Percentiles rank a stretch among this genome's conserved stretches.
Evolutionary conservation across 1,139 yeast genomes (phyloP).

Genomic region (Debaryomyces nepalensis): DNA sequence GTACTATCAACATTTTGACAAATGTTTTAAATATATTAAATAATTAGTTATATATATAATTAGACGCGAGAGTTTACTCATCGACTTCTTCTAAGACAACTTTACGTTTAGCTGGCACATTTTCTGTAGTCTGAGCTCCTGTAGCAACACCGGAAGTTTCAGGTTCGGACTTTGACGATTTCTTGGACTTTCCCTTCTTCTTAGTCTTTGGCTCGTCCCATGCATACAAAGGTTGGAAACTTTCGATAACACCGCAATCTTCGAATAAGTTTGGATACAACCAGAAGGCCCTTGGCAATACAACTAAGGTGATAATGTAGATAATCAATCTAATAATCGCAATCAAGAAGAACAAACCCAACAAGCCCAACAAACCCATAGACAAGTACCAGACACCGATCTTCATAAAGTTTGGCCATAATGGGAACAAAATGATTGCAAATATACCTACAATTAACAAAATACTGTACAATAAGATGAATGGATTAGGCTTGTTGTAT

Average conservation of each 20-base stretch:
- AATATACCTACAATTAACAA: constrained; percentile 71
- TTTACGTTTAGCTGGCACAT: constrained; percentile 29
- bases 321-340: constrained; percentile 81
- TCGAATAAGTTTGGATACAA: constrained; percentile 93
- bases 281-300: constrained; percentile 81
- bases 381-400: constrained; percentile 90
- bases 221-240: constrained; percentile 86
- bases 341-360: constrained; percentile 74
- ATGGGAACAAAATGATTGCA: constrained; percentile 84
- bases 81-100: constrained; percentile 55
- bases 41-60: constrained; percentile 3
- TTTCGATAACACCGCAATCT: constrained; percentile 91
- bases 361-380: constrained; percentile 72
- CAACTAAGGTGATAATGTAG: constrained; percentile 63
- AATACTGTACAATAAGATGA: constrained; percentile 63
- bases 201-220: constrained; percentile 68
- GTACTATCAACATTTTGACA: no score
- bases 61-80: constrained; percentile 27
- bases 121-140: constrained; percentile 18
- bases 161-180: constrained; percentile 15
- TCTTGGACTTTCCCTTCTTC: constrained; percentile 26
- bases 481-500: constrained; percentile 76
- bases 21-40: background rate
- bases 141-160: constrained; percentile 21
- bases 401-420: constrained; percentile 94